A percentile compares a stretch with the other conserved stretches of the same genome.
phyloP scores from a whole-genome alignment of 208 protist species.

The Leptomonas seymouri region DNA sequence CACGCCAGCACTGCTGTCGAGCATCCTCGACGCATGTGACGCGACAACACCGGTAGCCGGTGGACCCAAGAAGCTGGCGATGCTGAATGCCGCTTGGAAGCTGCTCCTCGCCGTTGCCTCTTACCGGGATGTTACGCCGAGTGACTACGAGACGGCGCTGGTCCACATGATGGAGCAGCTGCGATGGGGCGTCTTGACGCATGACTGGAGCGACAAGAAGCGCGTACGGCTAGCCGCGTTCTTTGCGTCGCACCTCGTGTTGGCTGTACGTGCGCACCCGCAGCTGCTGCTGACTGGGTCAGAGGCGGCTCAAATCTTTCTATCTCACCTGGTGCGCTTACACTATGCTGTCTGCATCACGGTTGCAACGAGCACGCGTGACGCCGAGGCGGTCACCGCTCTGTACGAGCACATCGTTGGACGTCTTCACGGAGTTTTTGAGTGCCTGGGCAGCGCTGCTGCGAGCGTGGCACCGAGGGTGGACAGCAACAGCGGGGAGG shows the following conservation, averaged over 20 bases:
- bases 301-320: conserved; percentile 13
- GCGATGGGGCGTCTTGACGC: conserved; percentile 56
- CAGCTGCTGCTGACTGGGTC: conserved; percentile 22
- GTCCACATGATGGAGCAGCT: conserved; percentile 70
- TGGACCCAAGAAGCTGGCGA: conserved; percentile 39
- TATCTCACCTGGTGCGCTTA: conserved; percentile 42
- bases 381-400: conserved; percentile 26
- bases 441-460: conserved; percentile 42
- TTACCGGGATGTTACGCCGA: conserved; percentile 18
- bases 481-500: neutral
- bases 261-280: conserved; percentile 57
- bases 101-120: conserved; percentile 55
- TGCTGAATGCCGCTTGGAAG: conserved; percentile 78
- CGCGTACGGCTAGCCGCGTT: conserved; percentile 60
- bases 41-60: conserved; percentile 25
- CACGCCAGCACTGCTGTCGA: conserved; percentile 41
- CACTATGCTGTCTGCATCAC: conserved; percentile 54
- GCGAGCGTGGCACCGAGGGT: neutral
- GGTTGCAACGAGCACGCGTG: conserved; percentile 44
- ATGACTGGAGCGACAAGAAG: conserved; percentile 74
- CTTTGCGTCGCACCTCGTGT: conserved; percentile 72
- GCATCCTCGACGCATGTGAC: conserved; percentile 49
- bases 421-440: conserved; percentile 53
- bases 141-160: conserved; percentile 34
- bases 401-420: conserved; percentile 51